Percentiles rank a stretch among this genome's conserved stretches.
Evolutionary conservation across 2,329 filamentous ascomycete species (phyloP).

Genomic region (Alternaria sp.): DNA sequence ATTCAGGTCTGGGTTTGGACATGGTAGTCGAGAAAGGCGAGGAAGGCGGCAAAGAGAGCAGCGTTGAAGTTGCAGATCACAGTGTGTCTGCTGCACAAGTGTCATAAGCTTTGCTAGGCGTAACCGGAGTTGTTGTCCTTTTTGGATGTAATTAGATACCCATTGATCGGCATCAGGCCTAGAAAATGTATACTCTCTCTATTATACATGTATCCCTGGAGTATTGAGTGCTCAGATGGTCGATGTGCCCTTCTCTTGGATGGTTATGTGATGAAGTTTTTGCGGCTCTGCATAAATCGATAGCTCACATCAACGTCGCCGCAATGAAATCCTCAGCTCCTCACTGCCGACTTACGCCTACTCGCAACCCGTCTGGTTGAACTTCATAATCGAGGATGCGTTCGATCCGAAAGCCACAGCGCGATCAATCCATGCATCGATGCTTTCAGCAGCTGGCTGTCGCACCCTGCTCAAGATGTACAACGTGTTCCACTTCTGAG

Average conservation of each 20-base stretch:
- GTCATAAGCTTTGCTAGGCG: not conserved
- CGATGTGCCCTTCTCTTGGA: not conserved
- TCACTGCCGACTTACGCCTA: not conserved
- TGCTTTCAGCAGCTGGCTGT: conserved; percentile 21
- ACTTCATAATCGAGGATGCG: conserved; percentile 23
- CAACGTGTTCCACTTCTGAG: conserved; percentile 36
- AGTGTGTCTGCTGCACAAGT: no score
- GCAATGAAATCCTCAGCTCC: not conserved
- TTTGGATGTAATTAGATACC: not conserved
- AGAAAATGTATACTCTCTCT: not conserved
- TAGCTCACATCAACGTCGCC: not conserved
- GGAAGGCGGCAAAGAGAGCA: rapidly evolving
- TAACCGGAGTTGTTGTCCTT: not conserved
- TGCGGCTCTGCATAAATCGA: not conserved
- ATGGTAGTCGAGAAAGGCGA: not conserved
- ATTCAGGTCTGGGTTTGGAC: not conserved
- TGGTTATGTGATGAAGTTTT: not conserved
- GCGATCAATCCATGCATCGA: conserved; percentile 26
- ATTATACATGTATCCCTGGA: not conserved
- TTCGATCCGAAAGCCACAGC: conserved; percentile 20
- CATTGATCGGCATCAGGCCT: not conserved
- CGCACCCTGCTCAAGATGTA: conserved; percentile 36
- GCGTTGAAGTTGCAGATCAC: rapidly evolving
- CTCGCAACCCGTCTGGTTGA: conserved; percentile 27
- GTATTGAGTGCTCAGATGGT: not conserved